These are phyloP conservation scores for Thuidium tamariscinum DNA, from an alignment of 225 moss, liverwort and hornwort species.

Conservation along the genomic window DNA sequence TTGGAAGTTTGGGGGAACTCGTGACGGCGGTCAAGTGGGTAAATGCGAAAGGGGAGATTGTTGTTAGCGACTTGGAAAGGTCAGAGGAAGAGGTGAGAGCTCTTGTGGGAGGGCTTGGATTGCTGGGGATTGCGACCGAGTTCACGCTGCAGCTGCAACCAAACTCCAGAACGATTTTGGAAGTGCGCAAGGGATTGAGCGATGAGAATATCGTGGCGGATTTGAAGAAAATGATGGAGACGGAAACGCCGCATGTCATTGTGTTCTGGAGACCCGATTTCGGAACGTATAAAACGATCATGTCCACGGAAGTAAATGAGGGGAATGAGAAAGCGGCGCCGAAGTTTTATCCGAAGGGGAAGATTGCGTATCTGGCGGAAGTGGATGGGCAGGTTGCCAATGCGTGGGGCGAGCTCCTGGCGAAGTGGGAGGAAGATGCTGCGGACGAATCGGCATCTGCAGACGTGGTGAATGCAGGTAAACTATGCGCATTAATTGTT, in stretches of 20 bases:
- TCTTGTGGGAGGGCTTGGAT: slow-evolving; percentile 21
- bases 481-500: neutral
- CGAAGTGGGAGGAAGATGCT: slow-evolving; percentile 5
- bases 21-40: slow-evolving; percentile 45
- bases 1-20: slow-evolving; percentile 20
- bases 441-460: slow-evolving; percentile 24
- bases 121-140: slow-evolving; percentile 38
- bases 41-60: slow-evolving; percentile 24
- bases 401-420: neutral
- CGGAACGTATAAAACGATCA: slow-evolving; percentile 4
- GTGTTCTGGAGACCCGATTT: slow-evolving; percentile 45
- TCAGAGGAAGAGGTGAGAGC: slow-evolving; percentile 26
- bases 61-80: slow-evolving; percentile 12
- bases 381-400: neutral
- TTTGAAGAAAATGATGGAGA: neutral
- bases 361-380: neutral
- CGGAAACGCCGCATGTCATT: slow-evolving; percentile 33
- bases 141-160: slow-evolving; percentile 38
- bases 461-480: slow-evolving; percentile 28
- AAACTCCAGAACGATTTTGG: slow-evolving; percentile 26
- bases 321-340: slow-evolving; percentile 4
- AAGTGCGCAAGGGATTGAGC: slow-evolving; percentile 8
- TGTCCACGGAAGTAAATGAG: slow-evolving; percentile 2
- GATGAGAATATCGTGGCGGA: slow-evolving; percentile 35
- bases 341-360: slow-evolving; percentile 15